Conservation (phyloP, 176 grass and related monocot species). For the Tillandsia leiboldiana region DNA sequence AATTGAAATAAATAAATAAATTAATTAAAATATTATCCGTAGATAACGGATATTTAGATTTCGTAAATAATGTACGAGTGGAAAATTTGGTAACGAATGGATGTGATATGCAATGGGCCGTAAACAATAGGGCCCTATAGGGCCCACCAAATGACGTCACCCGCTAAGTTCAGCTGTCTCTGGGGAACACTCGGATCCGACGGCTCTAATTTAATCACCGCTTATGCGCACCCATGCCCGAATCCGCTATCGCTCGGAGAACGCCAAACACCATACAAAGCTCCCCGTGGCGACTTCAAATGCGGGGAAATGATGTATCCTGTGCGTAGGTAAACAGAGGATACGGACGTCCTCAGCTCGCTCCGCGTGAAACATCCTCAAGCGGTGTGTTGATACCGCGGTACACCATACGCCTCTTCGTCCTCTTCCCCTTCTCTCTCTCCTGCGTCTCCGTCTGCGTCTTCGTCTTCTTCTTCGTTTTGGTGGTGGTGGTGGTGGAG, state of each 20-base stretch:
- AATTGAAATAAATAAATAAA: no score
- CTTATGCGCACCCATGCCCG: not conserved
- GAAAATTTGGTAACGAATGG: no score
- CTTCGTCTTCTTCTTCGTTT: not conserved
- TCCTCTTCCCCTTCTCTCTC: not conserved
- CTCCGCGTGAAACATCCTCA: not conserved
- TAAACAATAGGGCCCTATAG: no score
- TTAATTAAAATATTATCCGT: no score
- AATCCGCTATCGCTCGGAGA: not conserved
- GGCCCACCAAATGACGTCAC: no score
- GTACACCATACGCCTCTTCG: not conserved
- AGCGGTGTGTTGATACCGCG: constrained; percentile 3
- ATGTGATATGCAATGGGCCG: no score
- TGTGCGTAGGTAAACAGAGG: no score
- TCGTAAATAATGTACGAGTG: no score
- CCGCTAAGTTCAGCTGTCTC: no score
- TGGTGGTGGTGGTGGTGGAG: not conserved
- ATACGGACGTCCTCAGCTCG: not conserved
- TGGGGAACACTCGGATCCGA: not conserved
- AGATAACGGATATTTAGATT: no score
- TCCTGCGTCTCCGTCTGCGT: not conserved
- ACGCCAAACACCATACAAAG: not conserved
- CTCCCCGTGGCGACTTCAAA: not conserved
- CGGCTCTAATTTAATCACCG: not conserved
- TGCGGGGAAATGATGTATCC: not conserved